Evolutionary conservation across 768 basidiomycete genomes (phyloP), one percentile per base, ranked within the genome.

Genomic region (Clathrus columnatus): DNA sequence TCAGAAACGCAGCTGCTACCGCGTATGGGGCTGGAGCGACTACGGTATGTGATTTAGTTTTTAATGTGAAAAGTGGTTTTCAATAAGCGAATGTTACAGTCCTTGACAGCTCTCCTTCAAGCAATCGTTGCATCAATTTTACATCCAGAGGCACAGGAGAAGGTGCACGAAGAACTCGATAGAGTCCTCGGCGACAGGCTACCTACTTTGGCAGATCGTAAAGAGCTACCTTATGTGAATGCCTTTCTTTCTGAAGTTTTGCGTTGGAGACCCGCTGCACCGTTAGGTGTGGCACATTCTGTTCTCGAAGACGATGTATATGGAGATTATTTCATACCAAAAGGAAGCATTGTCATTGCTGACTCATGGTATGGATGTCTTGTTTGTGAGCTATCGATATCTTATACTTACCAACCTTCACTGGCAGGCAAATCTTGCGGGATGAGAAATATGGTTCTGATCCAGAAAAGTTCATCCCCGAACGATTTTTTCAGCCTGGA

Each of bases 1-100:
- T 74, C 43, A 70, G 67, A 50, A 65, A 65, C 24, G 69, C 69
- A 50, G 73, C 72, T 11, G 73, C 71, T 11, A 63, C 71, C 46
- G 67, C 71, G 24, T 74, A 73, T 61, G 71, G 67, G 27, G 72
- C 73, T 48, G 74, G 75, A 1, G 69, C 73, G 5, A 75, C 75
- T 60, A 75, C 73, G 30, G 74, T 74, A 59, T 21, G 69, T 57
- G 11, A 46, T 7, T 6, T 23, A 30, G 18, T 8, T 20, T 16
- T n/a, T n/a, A n/a, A n/a, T n/a, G n/a, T n/a, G n/a, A n/a, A n/a
- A n/a, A n/a, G n/a, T n/a, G n/a, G n/a, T n/a, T n/a, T n/a, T n/a
- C n/a, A n/a, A n/a, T n/a, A n/a, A n/a, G n/a, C n/a, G n/a, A n/a
- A n/a, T 32, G 7, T 32, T 32, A 7, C 30, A 32, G 30, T 7